Evolutionary conservation across 495 filamentous ascomycete genomes (phyloP).

Genomic region (Letharia columbiana): DNA sequence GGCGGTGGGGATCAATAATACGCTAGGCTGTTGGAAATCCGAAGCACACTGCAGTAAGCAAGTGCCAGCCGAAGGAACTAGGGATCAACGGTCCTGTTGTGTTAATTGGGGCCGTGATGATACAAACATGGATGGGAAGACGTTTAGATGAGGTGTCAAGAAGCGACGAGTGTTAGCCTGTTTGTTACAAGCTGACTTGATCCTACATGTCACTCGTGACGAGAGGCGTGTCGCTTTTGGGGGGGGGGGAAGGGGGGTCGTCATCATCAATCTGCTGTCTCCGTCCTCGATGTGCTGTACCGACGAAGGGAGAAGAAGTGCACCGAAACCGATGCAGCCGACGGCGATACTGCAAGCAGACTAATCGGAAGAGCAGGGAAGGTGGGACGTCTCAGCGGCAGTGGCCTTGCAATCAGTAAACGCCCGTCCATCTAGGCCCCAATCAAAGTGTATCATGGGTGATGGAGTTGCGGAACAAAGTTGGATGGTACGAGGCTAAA

Average conservation of each 20-base stretch:
- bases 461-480: slow-evolving; percentile 8
- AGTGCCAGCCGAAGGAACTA: slow-evolving; percentile 4
- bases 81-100: background rate
- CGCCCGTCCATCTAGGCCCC: slow-evolving; percentile 16
- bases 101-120: background rate
- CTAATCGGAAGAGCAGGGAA: slow-evolving; percentile 19
- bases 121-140: slow-evolving; percentile 3
- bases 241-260: background rate
- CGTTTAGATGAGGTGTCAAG: slow-evolving; percentile 2
- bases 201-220: slow-evolving; percentile 7
- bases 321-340: slow-evolving; percentile 10
- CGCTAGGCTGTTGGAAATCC: slow-evolving; percentile 4
- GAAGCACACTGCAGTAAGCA: slow-evolving; percentile 7
- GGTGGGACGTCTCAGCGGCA: slow-evolving; percentile 13
- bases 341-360: slow-evolving; percentile 15
- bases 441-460: slow-evolving; percentile 7
- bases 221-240: slow-evolving; percentile 7
- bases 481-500: slow-evolving; percentile 5
- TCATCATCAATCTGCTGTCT: slow-evolving; percentile 8
- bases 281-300: slow-evolving; percentile 15
- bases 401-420: slow-evolving; percentile 14
- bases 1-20: slow-evolving; percentile 12
- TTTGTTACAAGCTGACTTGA: slow-evolving; percentile 8
- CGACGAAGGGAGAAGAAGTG: slow-evolving; percentile 1
- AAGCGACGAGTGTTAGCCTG: slow-evolving; percentile 1